A percentile compares a stretch with the other conserved stretches of the same genome.
Evolutionary conservation across 139 green algal species (phyloP).

Genomic region (Nannochloris sp.): DNA sequence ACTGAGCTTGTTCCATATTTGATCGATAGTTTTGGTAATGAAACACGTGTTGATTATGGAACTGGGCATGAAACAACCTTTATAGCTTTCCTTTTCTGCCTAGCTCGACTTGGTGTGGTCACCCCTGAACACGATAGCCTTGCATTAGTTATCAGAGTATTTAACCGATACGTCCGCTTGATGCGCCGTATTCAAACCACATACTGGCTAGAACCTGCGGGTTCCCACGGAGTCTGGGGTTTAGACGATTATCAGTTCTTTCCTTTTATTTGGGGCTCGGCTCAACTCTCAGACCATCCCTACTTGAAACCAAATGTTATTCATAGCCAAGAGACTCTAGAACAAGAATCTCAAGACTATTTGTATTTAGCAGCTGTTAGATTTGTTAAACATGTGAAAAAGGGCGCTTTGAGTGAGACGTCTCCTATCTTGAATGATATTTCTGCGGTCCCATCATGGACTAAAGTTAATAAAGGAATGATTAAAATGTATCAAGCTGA

Average conservation of each 20-base stretch:
- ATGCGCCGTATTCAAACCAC: conserved; percentile 90
- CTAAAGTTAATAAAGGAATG: conserved; percentile 89
- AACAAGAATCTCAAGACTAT: conserved; percentile 64
- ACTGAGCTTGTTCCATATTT: conserved; percentile 82
- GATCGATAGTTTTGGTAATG: conserved; percentile 86
- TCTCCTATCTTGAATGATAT: conserved; percentile 96
- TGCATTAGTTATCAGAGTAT: conserved; percentile 40
- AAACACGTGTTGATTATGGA: conserved; percentile 92
- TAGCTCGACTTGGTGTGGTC: conserved; percentile 74
- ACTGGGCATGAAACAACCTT: conserved; percentile 96
- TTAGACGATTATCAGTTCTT: conserved; percentile 99
- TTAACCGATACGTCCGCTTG: conserved; percentile 75
- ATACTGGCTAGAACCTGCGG: conserved; percentile 95
- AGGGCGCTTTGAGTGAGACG: conserved; percentile 84
- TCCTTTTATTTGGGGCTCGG: conserved; percentile 86
- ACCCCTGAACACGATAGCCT: conserved; percentile 16
- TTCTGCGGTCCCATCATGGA: conserved; percentile 73
- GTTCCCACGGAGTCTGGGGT: conserved; percentile 93
- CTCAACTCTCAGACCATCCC: conserved; percentile 73
- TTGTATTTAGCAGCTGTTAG: conserved; percentile 77
- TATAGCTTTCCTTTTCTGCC: conserved; percentile 80
- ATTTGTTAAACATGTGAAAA: conserved; percentile 91
- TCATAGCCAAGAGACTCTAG: conserved; percentile 64
- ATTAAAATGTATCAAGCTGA: conserved; percentile 98
- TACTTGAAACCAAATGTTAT: conserved; percentile 75